These are phyloP conservation scores for Papilionanthe hybrid DNA, from an alignment of 116 monocot species.

Conservation along the genomic window DNA sequence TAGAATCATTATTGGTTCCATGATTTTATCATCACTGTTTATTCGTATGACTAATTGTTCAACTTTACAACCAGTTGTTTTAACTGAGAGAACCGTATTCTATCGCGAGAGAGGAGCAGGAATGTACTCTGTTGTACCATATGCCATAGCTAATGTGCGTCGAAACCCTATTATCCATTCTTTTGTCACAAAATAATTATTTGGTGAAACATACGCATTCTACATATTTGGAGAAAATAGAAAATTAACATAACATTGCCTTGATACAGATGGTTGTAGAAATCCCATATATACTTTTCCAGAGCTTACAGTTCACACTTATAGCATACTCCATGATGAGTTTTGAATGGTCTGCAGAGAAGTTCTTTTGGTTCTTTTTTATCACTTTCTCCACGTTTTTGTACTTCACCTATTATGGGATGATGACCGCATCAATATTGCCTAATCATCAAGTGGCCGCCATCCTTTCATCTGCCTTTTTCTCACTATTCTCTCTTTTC, in stretches of 20 bases:
- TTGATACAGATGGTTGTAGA: slow-evolving; percentile 14
- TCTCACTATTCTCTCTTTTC: slow-evolving; percentile 8
- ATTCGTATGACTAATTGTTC: slow-evolving; percentile 17
- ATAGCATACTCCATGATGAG: slow-evolving; percentile 12
- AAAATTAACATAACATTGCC: background rate
- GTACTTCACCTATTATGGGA: slow-evolving; percentile 19
- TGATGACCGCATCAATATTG: slow-evolving; percentile 12
- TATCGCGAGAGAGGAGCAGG: slow-evolving; percentile 25
- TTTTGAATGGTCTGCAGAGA: slow-evolving; percentile 8
- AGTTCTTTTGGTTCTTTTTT: slow-evolving; percentile 14
- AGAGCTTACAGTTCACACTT: background rate
- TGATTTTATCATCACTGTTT: slow-evolving; percentile 17
- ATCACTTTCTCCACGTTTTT: slow-evolving; percentile 10
- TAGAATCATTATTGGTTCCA: slow-evolving; percentile 12
- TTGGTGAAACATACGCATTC: background rate
- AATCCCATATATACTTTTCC: slow-evolving; percentile 15
- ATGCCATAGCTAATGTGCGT: background rate
- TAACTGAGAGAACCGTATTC: slow-evolving; percentile 25
- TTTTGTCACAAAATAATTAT: background rate
- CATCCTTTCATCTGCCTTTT: slow-evolving; percentile 9
- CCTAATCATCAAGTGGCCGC: slow-evolving; percentile 16
- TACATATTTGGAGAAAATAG: background rate
- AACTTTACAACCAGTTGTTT: slow-evolving; percentile 16
- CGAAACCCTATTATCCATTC: no score
- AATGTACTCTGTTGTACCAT: slow-evolving; percentile 11